A percentile compares a stretch with the other conserved stretches of the same genome.
phyloP scores from a whole-genome alignment of 1,284 basidiomycete genomes.

The Trichosporon sp. region DNA sequence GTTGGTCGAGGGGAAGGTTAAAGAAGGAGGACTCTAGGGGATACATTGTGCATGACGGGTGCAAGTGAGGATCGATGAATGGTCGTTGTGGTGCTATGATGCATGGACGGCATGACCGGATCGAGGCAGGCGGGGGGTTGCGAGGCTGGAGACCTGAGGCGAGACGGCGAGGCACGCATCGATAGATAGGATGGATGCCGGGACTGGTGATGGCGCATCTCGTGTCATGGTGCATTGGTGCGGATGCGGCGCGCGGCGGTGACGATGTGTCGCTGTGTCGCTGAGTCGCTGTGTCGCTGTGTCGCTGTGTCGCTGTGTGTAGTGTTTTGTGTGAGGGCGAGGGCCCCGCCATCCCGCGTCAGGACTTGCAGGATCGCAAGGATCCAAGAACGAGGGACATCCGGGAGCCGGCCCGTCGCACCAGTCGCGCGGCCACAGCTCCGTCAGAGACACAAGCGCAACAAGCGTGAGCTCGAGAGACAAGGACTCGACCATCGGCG shows the following conservation, averaged over 20 bases:
- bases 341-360: background rate
- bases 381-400: background rate
- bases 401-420: background rate
- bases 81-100: background rate
- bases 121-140: background rate
- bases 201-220: background rate
- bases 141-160: background rate
- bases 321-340: background rate
- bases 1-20: background rate
- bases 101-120: background rate
- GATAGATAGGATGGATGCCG: background rate
- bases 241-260: background rate
- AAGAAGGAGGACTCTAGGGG: background rate
- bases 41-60: background rate
- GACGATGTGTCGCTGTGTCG: background rate
- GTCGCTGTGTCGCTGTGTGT: background rate
- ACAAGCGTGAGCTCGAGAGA: conserved; percentile 1
- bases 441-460: background rate
- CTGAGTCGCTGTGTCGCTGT: too few relatives aligned
- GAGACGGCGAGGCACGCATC: background rate
- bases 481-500: background rate
- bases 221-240: conserved; percentile 5
- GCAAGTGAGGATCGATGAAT: background rate
- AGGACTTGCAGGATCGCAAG: background rate
- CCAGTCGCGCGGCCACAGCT: background rate